Conservation (phyloP, 306 rosid genomes). For the Sicyos edulis region DNA sequence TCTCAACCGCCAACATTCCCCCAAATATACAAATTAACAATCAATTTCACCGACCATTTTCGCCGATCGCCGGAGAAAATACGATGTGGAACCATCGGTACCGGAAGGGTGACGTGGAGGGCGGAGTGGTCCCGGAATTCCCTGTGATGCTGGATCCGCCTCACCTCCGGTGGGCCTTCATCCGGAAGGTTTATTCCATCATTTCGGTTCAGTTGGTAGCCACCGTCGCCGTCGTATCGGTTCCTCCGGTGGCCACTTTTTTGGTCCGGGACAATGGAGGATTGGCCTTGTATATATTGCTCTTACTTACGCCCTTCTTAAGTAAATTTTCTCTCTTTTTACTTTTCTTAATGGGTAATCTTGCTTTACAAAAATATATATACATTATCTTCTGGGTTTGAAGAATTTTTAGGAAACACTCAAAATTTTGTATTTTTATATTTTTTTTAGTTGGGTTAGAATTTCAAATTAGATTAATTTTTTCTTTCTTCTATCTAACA, state of each 20-base stretch:
- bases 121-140: neutral
- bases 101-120: slow-evolving; percentile 3
- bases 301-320: slow-evolving; percentile 24
- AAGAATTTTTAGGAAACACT: too few species aligned
- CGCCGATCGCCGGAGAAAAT: neutral
- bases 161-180: slow-evolving; percentile 48
- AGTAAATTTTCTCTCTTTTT: neutral
- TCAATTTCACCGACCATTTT: neutral
- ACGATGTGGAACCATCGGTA: neutral
- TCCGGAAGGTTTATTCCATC: slow-evolving; percentile 44
- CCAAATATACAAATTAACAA: neutral
- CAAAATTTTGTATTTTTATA: too few species aligned
- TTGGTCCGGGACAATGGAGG: slow-evolving; percentile 9
- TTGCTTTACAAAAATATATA: too few species aligned
- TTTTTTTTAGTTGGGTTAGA: too few species aligned
- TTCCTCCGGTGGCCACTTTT: slow-evolving; percentile 20
- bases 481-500: too few species aligned
- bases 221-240: slow-evolving; percentile 29
- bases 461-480: too few species aligned
- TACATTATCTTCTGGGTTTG: too few species aligned
- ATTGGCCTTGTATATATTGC: slow-evolving; percentile 12
- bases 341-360: too few species aligned
- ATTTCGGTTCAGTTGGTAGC: slow-evolving; percentile 33
- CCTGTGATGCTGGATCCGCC: slow-evolving; percentile 37
- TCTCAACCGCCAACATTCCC: slow-evolving; percentile 9